Evolutionary conservation across 352 stramenopile species (phyloP), one percentile per base, ranked within the genome.

Genomic region (Aphanomyces stellatus): DNA sequence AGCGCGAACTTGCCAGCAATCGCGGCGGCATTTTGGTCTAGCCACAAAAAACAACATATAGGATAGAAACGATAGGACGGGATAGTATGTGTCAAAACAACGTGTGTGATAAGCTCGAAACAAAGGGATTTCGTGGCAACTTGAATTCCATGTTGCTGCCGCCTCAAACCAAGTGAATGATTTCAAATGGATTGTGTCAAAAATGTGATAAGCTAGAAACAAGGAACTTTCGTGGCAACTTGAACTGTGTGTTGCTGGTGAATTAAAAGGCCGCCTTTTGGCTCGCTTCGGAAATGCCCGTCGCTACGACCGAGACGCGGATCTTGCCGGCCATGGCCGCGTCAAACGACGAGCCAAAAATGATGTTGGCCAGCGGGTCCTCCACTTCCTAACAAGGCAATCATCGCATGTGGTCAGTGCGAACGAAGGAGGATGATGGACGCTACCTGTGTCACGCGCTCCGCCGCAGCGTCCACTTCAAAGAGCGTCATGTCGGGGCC

Each of bases 401-500:
- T n/a, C n/a, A n/a, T n/a, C n/a, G n/a, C n/a, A n/a, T n/a, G n/a
- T n/a, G n/a, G n/a, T n/a, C n/a, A n/a, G n/a, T n/a, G n/a, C n/a
- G n/a, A n/a, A n/a, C n/a, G n/a, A 51, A 60, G 31, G 17, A 13
- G 10, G 2, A 64, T 60, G 15, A 19, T 24, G 24, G 25, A 25
- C 35, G 22, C 28, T 27, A 80, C 74, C 70, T 81, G 74, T 5
- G 85, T 96, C 56, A 96, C 84, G 48, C 88, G 81, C 30, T 93
- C 86, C 6, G 85, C 87, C 17, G 88, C 88, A 62, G 93, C 82
- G 63, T 96, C 88, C 30, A 96, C 88, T 71, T 96, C 88, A 69
- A 95, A 93, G 33, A 99, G 79, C 64, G 88, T 96, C 78, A 98
- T 76, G 70, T 98, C 94, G 17, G 85, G 83, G 42, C 93, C 91